Evolutionary conservation across 352 stramenopile genomes (phyloP), one percentile per base, ranked within the genome.

Genomic region (Pythium angustatum): DNA sequence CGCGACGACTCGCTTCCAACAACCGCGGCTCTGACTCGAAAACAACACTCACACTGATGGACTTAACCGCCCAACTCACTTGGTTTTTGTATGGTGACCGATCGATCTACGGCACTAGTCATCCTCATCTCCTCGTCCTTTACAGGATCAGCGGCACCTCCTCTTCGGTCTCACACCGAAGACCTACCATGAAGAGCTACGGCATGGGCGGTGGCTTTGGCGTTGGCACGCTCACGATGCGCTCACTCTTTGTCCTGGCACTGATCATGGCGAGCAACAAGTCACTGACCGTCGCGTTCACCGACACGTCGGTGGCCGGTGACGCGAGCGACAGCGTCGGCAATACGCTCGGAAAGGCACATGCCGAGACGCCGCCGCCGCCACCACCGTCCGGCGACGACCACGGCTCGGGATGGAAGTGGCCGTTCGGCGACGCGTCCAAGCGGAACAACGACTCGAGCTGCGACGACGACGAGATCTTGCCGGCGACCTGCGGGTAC

Each of bases 391-490:
- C 7, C 10, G 38, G 22, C 38, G 38, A 45, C 7, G 38, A 45
- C 12, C 38, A 45, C 38, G 38, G 49, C 49, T 41, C 28, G 8
- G 17, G 28, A 11, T 44, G 19, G 24, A 30, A 31, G 9, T 60
- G 53, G 47, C 47, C 47, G 15, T 54, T 40, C n/a, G 33, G 21
- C 33, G 51, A 58, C 26, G 38, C n/a, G 15, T 36, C 10, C 6
- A 40, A 11, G 34, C 27, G 36, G 53, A 3, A 19, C 12, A 57
- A 64, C 44, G 31, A 47, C 38, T 60, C 53, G 17, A 51, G 26
- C 41, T 33, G 50, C 3, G 28, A 49, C 2, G 62, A 69, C 36
- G 62, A 64, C 14, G 61, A 68, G 45, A 69, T 62, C 26, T 5
- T 64, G 9, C 62, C 62, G 27, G 53, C 17, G 11, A 64, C 53